Evolutionary conservation across 192 early-diverging fungal species (phyloP).

Genomic region (Powellomyces hirtus): DNA sequence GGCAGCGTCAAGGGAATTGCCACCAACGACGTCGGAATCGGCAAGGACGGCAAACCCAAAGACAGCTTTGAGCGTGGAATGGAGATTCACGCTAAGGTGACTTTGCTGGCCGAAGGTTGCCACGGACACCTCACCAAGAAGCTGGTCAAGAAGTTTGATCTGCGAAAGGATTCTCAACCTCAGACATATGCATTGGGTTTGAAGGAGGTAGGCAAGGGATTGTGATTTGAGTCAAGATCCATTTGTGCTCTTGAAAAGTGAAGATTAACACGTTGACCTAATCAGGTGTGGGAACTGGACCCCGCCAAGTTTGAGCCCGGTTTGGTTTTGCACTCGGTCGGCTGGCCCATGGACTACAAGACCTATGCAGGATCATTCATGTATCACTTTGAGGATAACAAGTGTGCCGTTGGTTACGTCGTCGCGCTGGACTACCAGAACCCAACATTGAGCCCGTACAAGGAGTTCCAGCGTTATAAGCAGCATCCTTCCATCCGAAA

Average conservation of each 20-base stretch:
- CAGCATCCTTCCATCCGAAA: conserved; percentile 83
- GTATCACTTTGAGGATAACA: conserved; percentile 92
- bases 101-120: conserved; percentile 96
- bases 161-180: conserved; percentile 79
- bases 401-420: conserved; percentile 84
- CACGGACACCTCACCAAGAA: conserved; percentile 94
- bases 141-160: conserved; percentile 80
- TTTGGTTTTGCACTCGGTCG: conserved; percentile 79
- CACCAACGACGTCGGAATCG: conserved; percentile 93
- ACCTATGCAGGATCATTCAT: conserved; percentile 95
- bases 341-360: conserved; percentile 85
- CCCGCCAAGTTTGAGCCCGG: conserved; percentile 82
- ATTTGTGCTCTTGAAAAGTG: too few relatives aligned
- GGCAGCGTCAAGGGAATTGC: conserved; percentile 90
- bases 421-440: conserved; percentile 94
- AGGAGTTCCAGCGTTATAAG: conserved; percentile 97
- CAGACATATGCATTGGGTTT: conserved; percentile 96
- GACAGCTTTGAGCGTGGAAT: conserved; percentile 92
- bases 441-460: conserved; percentile 92
- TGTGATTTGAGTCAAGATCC: too few relatives aligned
- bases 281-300: conserved; percentile 82
- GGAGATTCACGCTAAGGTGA: conserved; percentile 90
- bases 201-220: conserved; percentile 77
- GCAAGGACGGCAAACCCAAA: conserved; percentile 83
- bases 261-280: too few relatives aligned